Evolutionary conservation across 2,329 filamentous ascomycete species (phyloP).

Genomic region (Cladosporium halotolerans): DNA sequence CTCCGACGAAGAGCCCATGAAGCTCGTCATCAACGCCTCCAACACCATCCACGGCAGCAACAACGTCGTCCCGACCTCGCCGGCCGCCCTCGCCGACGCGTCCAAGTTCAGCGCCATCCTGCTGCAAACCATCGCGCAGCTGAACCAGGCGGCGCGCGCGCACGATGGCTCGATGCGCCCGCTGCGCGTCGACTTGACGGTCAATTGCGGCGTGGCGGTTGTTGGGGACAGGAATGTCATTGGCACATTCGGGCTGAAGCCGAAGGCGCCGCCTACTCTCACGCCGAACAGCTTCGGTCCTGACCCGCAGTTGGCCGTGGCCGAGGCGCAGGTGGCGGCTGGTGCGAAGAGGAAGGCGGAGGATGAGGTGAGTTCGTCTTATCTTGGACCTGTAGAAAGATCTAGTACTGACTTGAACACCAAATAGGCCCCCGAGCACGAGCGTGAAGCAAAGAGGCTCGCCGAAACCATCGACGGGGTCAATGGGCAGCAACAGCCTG

Average conservation of each 20-base stretch:
- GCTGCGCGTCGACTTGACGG: constrained; percentile 42
- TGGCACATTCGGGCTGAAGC: constrained; percentile 25
- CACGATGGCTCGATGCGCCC: constrained; percentile 36
- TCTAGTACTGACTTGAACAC: background rate
- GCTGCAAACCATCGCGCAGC: constrained; percentile 38
- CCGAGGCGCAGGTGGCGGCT: constrained; percentile 11
- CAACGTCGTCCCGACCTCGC: constrained; percentile 44
- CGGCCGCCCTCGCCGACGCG: constrained; percentile 33
- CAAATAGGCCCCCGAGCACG: constrained; percentile 1
- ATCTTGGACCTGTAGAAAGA: too few relatives aligned
- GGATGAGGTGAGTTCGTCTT: constrained; percentile 11
- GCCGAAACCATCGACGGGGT: too few relatives aligned
- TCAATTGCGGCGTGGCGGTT: constrained; percentile 30
- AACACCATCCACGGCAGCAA: constrained; percentile 43
- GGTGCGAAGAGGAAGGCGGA: constrained; percentile 29
- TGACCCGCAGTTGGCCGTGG: constrained; percentile 2
- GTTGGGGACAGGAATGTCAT: constrained; percentile 28
- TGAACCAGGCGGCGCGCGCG: constrained; percentile 30
- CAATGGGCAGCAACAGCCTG: too few relatives aligned
- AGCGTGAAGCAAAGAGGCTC: background rate
- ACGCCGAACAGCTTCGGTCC: background rate
- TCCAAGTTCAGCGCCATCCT: constrained; percentile 41
- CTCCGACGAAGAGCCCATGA: constrained; percentile 31
- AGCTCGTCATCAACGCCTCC: constrained; percentile 44
- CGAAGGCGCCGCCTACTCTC: constrained; percentile 13